phyloP scores from a whole-genome alignment of 495 filamentous ascomycete genomes.

The Tuber indicum region DNA sequence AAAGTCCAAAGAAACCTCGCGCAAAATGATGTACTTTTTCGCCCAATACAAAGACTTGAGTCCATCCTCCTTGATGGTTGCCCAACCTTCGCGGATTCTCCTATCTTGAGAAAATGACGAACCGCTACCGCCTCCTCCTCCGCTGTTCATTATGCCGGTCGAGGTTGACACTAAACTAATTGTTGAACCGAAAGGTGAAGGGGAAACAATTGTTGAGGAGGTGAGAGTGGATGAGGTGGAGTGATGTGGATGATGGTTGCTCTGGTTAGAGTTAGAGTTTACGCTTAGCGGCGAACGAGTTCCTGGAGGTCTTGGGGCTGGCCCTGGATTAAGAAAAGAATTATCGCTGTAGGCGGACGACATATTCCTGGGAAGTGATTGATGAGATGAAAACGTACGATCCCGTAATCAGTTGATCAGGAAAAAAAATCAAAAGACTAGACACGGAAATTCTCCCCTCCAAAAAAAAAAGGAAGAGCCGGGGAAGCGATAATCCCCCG shows the following conservation, averaged over 20 bases:
- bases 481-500: neutral
- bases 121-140: constrained; percentile 41
- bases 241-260: constrained; percentile 69
- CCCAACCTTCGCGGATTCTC: constrained; percentile 83
- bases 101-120: constrained; percentile 43
- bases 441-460: too few relatives aligned
- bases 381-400: constrained; percentile 15
- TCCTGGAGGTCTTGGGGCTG: constrained; percentile 81
- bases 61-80: constrained; percentile 78
- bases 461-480: neutral
- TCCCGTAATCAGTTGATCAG: constrained; percentile 3
- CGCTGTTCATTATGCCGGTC: constrained; percentile 46
- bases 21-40: constrained; percentile 76
- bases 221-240: constrained; percentile 60
- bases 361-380: constrained; percentile 5
- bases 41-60: constrained; percentile 86
- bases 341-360: constrained; percentile 35
- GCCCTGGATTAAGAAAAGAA: constrained; percentile 89
- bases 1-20: constrained; percentile 83
- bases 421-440: neutral
- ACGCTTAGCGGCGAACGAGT: constrained; percentile 59
- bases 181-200: constrained; percentile 55
- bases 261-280: constrained; percentile 31
- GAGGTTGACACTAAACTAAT: constrained; percentile 62
- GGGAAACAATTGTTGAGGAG: constrained; percentile 41